Evolutionary conservation across 2,329 filamentous ascomycete genomes (phyloP).

Genomic region (Corniculantispora saksenae): DNA sequence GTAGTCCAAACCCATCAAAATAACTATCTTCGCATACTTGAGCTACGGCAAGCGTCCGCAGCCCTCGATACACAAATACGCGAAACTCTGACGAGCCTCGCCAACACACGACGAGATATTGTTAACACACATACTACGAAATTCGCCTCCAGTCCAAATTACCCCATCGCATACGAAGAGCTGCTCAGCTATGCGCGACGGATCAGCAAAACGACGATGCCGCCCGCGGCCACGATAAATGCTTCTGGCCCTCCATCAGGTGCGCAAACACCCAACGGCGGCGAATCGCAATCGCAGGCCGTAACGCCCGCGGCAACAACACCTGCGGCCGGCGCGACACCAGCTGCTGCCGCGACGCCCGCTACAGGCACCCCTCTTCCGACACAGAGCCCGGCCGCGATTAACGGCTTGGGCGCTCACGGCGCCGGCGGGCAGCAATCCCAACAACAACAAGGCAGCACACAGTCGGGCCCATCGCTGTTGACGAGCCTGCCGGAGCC

Average conservation of each 20-base stretch:
- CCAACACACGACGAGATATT: constrained; percentile 72
- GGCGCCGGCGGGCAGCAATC: constrained; percentile 11
- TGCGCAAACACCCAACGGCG: constrained; percentile 32
- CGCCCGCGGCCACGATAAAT: constrained; percentile 57
- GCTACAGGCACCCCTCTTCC: constrained; percentile 35
- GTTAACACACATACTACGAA: constrained; percentile 61
- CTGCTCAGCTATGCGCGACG: constrained; percentile 76
- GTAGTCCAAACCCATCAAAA: constrained; percentile 73
- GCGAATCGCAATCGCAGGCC: constrained; percentile 32
- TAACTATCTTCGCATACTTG: constrained; percentile 68
- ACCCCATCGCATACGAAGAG: constrained; percentile 67
- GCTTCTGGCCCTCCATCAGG: constrained; percentile 34
- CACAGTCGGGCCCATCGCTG: constrained; percentile 26
- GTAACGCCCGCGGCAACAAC: constrained; percentile 24
- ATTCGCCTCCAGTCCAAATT: constrained; percentile 52
- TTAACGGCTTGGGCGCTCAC: constrained; percentile 32
- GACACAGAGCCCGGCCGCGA: constrained; percentile 35
- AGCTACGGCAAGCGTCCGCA: constrained; percentile 66
- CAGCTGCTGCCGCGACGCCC: constrained; percentile 30
- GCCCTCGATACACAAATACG: constrained; percentile 72
- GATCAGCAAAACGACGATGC: constrained; percentile 78
- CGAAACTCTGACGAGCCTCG: constrained; percentile 68
- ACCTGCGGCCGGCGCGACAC: constrained; percentile 36
- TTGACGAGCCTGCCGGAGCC: constrained; percentile 50
- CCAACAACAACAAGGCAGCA: constrained; percentile 36